These are phyloP conservation scores for Amanita subjunquillea DNA, from an alignment of 768 basidiomycete species.

Conservation along the genomic window DNA sequence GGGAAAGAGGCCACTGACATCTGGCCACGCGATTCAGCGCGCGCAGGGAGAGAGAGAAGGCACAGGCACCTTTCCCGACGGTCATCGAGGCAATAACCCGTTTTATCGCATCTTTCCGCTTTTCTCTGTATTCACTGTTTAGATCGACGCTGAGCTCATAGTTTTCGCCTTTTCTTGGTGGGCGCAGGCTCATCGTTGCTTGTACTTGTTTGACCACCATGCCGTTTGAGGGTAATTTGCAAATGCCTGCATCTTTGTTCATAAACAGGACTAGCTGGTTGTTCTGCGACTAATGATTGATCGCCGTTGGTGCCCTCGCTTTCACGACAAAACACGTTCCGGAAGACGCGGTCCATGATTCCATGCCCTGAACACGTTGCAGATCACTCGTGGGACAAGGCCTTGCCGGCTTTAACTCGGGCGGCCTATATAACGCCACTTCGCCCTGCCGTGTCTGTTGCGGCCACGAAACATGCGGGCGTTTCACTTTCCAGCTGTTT, in stretches of 20 bases:
- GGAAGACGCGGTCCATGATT: not conserved
- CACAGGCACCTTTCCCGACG: conserved; percentile 78
- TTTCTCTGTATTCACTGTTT: conserved; percentile 93
- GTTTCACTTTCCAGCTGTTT: conserved; percentile 55
- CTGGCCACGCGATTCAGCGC: conserved; percentile 21
- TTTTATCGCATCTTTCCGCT: conserved; percentile 98
- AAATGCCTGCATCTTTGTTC: not conserved
- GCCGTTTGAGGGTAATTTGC: too few relatives aligned
- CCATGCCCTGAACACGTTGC: not conserved
- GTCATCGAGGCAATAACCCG: conserved; percentile 97
- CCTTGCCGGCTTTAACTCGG: not conserved
- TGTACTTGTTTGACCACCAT: conserved; percentile 1
- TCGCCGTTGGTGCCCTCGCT: not conserved
- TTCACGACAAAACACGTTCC: not conserved
- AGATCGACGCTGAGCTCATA: conserved; percentile 95
- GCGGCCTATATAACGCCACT: not conserved
- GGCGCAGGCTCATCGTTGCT: conserved; percentile 41
- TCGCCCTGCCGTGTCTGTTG: not conserved
- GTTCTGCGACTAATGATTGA: not conserved
- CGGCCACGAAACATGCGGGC: conserved; percentile 16
- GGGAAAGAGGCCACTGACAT: conserved; percentile 91
- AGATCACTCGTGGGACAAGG: not conserved
- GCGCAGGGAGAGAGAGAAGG: not conserved
- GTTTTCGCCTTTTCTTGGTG: conserved; percentile 81
- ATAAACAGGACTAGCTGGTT: not conserved